phyloP scores from a whole-genome alignment of 176 grass and related monocot species.

The Chloris gayana region DNA sequence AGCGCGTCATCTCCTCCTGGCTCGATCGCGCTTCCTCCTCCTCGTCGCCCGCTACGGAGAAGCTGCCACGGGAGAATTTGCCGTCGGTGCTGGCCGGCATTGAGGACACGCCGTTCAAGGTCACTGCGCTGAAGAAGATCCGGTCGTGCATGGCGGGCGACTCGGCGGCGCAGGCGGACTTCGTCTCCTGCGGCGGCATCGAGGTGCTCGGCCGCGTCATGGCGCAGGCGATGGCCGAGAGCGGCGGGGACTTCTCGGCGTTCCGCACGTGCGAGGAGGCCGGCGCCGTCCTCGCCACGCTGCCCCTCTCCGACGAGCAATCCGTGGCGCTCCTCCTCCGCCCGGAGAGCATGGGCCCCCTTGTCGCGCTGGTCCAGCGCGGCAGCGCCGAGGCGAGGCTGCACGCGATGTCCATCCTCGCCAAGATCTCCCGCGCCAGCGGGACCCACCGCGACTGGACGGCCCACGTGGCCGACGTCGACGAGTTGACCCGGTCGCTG shows the following conservation, averaged over 20 bases:
- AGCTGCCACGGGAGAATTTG: constrained; percentile 38
- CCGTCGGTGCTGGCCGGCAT: constrained; percentile 43
- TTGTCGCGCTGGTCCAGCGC: constrained; percentile 63
- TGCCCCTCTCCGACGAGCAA: constrained; percentile 49
- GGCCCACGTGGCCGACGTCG: constrained; percentile 29
- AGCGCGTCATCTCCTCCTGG: constrained; percentile 77
- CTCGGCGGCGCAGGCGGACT: constrained; percentile 43
- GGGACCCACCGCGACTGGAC: constrained; percentile 43
- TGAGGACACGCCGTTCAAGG: constrained; percentile 79
- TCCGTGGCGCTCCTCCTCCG: constrained; percentile 44
- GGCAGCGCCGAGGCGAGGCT: constrained; percentile 76
- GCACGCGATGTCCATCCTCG: constrained; percentile 63
- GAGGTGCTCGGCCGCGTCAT: constrained; percentile 51
- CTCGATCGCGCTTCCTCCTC: constrained; percentile 31
- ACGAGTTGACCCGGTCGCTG: constrained; percentile 60
- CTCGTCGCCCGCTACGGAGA: background rate
- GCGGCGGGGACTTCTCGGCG: constrained; percentile 53
- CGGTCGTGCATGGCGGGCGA: constrained; percentile 44
- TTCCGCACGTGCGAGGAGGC: constrained; percentile 80
- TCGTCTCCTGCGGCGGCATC: constrained; percentile 57
- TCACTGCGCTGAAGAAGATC: constrained; percentile 58
- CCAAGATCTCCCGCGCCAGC: constrained; percentile 53
- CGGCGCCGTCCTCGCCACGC: constrained; percentile 53
- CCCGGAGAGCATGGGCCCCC: constrained; percentile 51
- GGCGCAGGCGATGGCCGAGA: constrained; percentile 46